Conservation (phyloP, 2,329 filamentous ascomycete species). For the Pseudogymnoascus sp. region DNA sequence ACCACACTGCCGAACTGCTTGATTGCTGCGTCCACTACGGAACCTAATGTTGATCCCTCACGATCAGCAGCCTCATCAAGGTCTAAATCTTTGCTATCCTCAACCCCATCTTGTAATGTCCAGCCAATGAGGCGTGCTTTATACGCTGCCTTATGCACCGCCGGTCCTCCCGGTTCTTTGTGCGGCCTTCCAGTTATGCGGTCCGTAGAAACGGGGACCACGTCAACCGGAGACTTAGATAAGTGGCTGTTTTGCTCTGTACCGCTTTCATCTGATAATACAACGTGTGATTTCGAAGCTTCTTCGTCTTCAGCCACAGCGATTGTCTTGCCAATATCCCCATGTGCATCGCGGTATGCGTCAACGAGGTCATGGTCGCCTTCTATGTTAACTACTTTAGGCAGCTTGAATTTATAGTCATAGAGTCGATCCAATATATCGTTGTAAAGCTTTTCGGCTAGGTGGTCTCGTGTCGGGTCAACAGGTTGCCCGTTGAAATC, state of each 20-base stretch:
- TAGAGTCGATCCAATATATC: constrained; percentile 89
- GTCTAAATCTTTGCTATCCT: constrained; percentile 61
- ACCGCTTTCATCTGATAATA: background rate
- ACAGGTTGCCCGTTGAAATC: constrained; percentile 75
- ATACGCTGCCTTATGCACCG: constrained; percentile 65
- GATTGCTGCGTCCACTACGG: constrained; percentile 89
- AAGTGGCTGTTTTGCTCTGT: constrained; percentile 13
- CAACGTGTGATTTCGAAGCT: constrained; percentile 48
- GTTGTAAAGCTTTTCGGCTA: constrained; percentile 90
- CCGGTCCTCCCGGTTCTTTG: constrained; percentile 61
- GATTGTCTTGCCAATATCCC: constrained; percentile 66
- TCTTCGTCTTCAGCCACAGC: constrained; percentile 65
- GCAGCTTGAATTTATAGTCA: constrained; percentile 75
- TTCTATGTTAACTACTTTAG: constrained; percentile 64
- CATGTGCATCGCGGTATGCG: constrained; percentile 69
- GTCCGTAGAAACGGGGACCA: constrained; percentile 59
- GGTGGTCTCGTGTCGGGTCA: constrained; percentile 67
- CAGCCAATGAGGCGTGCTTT: constrained; percentile 80
- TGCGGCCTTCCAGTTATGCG: constrained; percentile 67
- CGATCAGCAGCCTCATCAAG: constrained; percentile 59
- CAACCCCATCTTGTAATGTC: constrained; percentile 59
- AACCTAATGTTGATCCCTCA: constrained; percentile 68
- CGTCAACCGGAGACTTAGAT: constrained; percentile 33
- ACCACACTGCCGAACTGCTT: constrained; percentile 78
- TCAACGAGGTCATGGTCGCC: constrained; percentile 79